Conservation (phyloP, 306 rosid species). For the Quercus variabilis region DNA sequence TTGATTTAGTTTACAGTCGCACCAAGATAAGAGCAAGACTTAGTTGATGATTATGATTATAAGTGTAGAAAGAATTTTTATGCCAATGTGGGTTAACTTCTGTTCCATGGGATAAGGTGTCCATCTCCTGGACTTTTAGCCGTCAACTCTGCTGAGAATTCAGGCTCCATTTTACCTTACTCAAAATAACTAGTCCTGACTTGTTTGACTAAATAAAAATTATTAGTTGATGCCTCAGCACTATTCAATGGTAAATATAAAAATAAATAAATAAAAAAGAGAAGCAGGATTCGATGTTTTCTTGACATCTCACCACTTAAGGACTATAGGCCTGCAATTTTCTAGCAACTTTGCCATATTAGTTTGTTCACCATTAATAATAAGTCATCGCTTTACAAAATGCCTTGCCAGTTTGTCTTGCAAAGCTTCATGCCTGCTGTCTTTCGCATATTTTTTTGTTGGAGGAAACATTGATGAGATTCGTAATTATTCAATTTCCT, state of each 20-base stretch:
- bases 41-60: not conserved
- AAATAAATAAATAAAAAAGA: too few species aligned
- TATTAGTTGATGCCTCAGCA: not conserved
- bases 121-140: not conserved
- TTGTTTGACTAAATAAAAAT: not conserved
- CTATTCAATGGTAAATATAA: not conserved
- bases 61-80: not conserved
- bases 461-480: not conserved
- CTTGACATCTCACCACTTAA: not conserved
- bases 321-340: not conserved
- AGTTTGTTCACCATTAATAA: not conserved
- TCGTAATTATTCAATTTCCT: constrained; percentile 17
- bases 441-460: not conserved
- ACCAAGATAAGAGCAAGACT: not conserved
- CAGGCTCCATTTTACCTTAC: not conserved
- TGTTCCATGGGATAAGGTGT: not conserved
- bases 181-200: not conserved
- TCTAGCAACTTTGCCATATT: not conserved
- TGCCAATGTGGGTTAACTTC: not conserved
- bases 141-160: not conserved
- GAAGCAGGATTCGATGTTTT: not conserved
- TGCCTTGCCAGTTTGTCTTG: not conserved
- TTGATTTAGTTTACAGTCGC: not conserved
- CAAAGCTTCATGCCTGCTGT: constrained; percentile 1
- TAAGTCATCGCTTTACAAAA: not conserved